These are phyloP conservation scores for Ogataea methylovora DNA, from an alignment of 805 yeast genomes.

Conservation along the genomic window DNA sequence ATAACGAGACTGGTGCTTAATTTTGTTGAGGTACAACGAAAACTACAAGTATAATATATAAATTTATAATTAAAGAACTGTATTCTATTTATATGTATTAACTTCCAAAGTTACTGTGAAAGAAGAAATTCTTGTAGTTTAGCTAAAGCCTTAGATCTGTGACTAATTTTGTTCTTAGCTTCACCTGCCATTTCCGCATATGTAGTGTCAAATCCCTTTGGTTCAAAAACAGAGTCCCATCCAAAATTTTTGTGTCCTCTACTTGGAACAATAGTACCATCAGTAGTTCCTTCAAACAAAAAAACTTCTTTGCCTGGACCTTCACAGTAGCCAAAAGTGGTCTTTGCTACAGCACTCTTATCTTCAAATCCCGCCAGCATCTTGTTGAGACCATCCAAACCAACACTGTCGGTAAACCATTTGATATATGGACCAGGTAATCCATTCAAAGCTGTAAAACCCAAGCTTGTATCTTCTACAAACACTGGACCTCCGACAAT, in stretches of 20 bases:
- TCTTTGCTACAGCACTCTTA: slow-evolving; percentile 79
- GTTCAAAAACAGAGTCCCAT: slow-evolving; percentile 90
- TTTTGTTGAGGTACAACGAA: no score
- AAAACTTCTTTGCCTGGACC: slow-evolving; percentile 69
- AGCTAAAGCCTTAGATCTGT: slow-evolving; percentile 76
- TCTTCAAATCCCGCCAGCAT: slow-evolving; percentile 77
- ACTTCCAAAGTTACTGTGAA: slow-evolving; percentile 6
- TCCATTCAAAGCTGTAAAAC: slow-evolving; percentile 67
- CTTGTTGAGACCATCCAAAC: slow-evolving; percentile 68
- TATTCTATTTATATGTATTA: no score
- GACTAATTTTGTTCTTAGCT: slow-evolving; percentile 76
- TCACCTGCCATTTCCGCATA: slow-evolving; percentile 85
- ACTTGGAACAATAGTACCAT: slow-evolving; percentile 69
- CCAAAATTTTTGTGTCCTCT: slow-evolving; percentile 85
- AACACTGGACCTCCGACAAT: slow-evolving; percentile 69
- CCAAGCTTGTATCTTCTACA: slow-evolving; percentile 92
- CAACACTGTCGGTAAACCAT: slow-evolving; percentile 80
- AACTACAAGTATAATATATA: no score
- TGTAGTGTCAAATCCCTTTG: slow-evolving; percentile 64
- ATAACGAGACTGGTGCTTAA: no score
- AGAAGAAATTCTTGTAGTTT: slow-evolving; percentile 54
- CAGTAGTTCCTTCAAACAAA: slow-evolving; percentile 78
- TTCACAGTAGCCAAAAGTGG: slow-evolving; percentile 87
- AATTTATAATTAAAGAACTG: no score
- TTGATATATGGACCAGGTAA: slow-evolving; percentile 89